Conservation (phyloP, 192 early-diverging fungal genomes). For the Mortierella alpina region DNA sequence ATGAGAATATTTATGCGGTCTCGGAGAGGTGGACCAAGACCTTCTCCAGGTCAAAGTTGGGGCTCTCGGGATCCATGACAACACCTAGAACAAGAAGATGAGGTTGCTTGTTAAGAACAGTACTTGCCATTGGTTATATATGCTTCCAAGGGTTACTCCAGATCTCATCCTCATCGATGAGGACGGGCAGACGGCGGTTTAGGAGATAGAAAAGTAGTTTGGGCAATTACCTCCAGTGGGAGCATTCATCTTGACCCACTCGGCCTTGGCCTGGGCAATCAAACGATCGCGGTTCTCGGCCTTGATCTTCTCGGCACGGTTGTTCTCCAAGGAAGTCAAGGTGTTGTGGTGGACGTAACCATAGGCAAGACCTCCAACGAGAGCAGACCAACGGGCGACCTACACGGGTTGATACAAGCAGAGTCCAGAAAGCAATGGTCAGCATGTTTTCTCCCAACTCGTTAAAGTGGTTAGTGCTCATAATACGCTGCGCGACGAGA, state of each 20-base stretch:
- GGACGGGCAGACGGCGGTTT: not conserved
- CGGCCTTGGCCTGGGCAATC: slow-evolving; percentile 79
- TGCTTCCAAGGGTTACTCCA: not conserved
- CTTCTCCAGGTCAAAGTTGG: slow-evolving; percentile 71
- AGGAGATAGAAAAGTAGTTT: not conserved
- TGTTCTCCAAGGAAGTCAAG: slow-evolving; percentile 56
- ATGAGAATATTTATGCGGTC: slow-evolving; percentile 30
- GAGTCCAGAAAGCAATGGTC: not conserved
- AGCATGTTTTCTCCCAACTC: not conserved
- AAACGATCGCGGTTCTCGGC: slow-evolving; percentile 68
- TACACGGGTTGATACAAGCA: slow-evolving; percentile 19
- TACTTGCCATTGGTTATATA: not conserved
- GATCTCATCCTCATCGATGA: slow-evolving; percentile 7
- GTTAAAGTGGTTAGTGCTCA: not conserved
- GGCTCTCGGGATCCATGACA: slow-evolving; percentile 64
- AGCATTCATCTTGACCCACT: slow-evolving; percentile 79
- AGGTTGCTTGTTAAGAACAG: not conserved
- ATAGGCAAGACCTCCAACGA: slow-evolving; percentile 64
- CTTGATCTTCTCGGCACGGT: slow-evolving; percentile 58
- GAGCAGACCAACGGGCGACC: slow-evolving; percentile 71
- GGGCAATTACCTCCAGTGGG: slow-evolving; percentile 27
- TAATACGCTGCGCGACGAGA: not conserved
- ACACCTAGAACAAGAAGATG: slow-evolving; percentile 32
- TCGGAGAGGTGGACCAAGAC: slow-evolving; percentile 58
- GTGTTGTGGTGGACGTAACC: slow-evolving; percentile 66